Base-by-base conservation (phyloP, 73 alveolate genomes). In the Paramecium biaurelia region DNA sequence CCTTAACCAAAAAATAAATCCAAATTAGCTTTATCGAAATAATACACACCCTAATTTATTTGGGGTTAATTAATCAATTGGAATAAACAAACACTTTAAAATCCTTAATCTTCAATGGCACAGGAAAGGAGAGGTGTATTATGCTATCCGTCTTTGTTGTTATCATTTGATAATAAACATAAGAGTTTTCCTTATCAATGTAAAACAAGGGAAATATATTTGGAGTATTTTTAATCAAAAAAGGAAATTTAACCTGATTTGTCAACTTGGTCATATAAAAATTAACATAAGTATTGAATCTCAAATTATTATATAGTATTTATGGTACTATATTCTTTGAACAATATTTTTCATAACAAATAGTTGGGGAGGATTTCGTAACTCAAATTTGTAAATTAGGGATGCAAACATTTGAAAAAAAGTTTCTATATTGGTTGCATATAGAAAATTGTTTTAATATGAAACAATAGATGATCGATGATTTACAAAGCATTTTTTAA, bases 41-140 rank as follows among this genome's bases (percentile, higher is more conserved):
- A 18, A 28, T 79, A 79, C 76, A 79, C 90, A 3, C 90, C 90
- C 0, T 41, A 79, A 24, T 79, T 30, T 45, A 24, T 79, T 7
- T 79, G 90, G 90, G 90, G 90, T 12, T 79, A 79, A 79, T 23
- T 79, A 20, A 47, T 79, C 21, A 47, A 79, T 24, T 79, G 90
- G 90, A 41, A 79, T 45, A 79, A 79, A 8, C 7, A 79, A 43
- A 42, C 42, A 79, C 56, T 79, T 3, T 12, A 79, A 42, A 79
- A 79, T 41, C 90, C 90, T 10, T 45, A 79, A 43, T 79, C 90
- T 18, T 79, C 90, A 43, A 79, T 79, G 90, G 90, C 90, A 24
- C 14, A 79, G 14, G 90, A 79, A 42, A 38, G 90, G 47, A 79
- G 90, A 47, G 74, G 74, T 30, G 43, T 79, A 14, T 34, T 79